These are phyloP conservation scores for Trichophyton rubrum DNA, from an alignment of 2,329 filamentous ascomycete genomes.

Conservation along the genomic window DNA sequence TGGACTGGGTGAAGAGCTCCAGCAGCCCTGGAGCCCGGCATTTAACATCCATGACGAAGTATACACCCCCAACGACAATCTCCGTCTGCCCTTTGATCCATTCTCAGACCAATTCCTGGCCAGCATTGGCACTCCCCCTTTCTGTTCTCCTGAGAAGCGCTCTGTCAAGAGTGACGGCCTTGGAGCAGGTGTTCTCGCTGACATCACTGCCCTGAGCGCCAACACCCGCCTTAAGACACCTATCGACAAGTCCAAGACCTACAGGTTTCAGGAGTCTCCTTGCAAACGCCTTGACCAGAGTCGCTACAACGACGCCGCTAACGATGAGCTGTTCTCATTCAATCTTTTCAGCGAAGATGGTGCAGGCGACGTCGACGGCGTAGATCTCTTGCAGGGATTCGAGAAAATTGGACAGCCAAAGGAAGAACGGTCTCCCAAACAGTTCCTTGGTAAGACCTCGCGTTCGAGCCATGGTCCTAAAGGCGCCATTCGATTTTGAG, in stretches of 20 bases:
- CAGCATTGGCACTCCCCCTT: constrained; percentile 27
- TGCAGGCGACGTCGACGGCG: constrained; percentile 31
- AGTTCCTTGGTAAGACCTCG: constrained; percentile 19
- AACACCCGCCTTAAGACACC: constrained; percentile 26
- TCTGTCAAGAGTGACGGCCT: constrained; percentile 39
- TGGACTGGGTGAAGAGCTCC: constrained; percentile 30
- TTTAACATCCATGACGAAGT: constrained; percentile 41
- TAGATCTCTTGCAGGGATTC: constrained; percentile 37
- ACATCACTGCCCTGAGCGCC: constrained; percentile 28
- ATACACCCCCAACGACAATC: constrained; percentile 22
- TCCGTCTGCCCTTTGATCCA: constrained; percentile 43
- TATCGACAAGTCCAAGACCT: constrained; percentile 19
- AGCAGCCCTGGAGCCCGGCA: constrained; percentile 34
- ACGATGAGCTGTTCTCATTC: constrained; percentile 38
- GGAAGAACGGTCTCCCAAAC: constrained; percentile 22
- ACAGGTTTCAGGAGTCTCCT: constrained; percentile 30
- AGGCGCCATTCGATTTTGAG: not conserved
- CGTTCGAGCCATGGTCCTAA: constrained; percentile 18
- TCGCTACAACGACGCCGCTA: constrained; percentile 25
- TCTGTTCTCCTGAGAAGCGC: constrained; percentile 45
- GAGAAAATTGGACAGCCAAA: constrained; percentile 35
- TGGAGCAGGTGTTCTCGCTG: constrained; percentile 39
- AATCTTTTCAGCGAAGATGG: constrained; percentile 34
- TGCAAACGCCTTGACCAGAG: constrained; percentile 25
- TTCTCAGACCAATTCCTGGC: constrained; percentile 37